Conservation (phyloP, 176 grass and related monocot species). For the Carex littledalei region DNA sequence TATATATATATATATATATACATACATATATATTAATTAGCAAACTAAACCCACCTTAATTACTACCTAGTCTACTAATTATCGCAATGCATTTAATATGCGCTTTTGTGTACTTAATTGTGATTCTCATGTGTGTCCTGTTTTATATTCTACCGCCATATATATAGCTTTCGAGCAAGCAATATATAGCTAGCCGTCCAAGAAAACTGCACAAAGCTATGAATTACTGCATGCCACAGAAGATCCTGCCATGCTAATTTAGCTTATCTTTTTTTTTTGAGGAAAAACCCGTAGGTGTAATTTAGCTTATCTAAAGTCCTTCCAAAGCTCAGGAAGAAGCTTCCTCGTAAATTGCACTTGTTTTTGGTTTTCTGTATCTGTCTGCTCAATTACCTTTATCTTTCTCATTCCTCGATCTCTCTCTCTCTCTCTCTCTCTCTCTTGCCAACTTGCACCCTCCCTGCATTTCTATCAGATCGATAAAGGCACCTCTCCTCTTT, state of each 20-base stretch:
- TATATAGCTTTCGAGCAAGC: too few species aligned
- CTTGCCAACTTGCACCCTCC: conserved; percentile 35
- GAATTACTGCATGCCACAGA: not conserved
- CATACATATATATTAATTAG: not conserved
- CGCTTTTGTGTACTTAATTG: too few species aligned
- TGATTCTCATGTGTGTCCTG: too few species aligned
- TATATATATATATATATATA: not conserved
- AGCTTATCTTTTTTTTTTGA: too few species aligned
- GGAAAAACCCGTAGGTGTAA: too few species aligned
- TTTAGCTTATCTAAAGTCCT: conserved; percentile 3
- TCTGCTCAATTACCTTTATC: conserved; percentile 19
- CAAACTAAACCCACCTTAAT: not conserved
- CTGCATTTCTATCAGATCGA: conserved; percentile 30
- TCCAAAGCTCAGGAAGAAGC: conserved; percentile 43
- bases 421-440: not conserved
- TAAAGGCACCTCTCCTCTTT: conserved; percentile 28
- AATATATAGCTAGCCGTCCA: too few species aligned
- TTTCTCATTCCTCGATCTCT: conserved; percentile 16
- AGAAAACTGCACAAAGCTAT: not conserved
- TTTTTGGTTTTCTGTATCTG: conserved; percentile 2
- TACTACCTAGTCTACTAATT: too few species aligned
- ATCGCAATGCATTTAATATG: too few species aligned
- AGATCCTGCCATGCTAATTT: not conserved
- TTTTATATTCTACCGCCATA: too few species aligned
- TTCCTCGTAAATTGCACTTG: conserved; percentile 45